Percentiles rank a stretch among this genome's conserved stretches.
These are phyloP conservation scores for Gilbertella persicaria DNA, from an alignment of 371 early-diverging fungal genomes.

Conservation along the genomic window DNA sequence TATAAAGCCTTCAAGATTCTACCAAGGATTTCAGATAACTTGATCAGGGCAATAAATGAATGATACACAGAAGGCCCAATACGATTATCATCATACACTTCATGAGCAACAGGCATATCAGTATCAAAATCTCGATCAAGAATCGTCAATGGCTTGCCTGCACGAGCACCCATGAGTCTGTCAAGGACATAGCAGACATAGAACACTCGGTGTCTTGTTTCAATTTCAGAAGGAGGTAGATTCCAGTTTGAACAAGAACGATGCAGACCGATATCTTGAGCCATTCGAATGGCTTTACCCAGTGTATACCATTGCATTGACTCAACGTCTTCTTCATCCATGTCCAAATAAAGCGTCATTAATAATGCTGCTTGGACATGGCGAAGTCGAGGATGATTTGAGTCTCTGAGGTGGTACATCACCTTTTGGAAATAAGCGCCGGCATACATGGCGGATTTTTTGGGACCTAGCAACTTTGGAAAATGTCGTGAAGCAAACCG, in stretches of 20 bases:
- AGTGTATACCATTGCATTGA: slow-evolving; percentile 58
- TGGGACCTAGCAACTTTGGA: slow-evolving; percentile 12
- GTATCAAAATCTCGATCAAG: slow-evolving; percentile 55
- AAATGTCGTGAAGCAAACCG: slow-evolving; percentile 39
- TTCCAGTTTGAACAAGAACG: slow-evolving; percentile 58
- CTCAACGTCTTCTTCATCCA: slow-evolving; percentile 47
- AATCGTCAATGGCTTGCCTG: slow-evolving; percentile 53
- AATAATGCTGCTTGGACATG: slow-evolving; percentile 48
- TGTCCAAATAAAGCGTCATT: slow-evolving; percentile 46
- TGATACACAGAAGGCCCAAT: slow-evolving; percentile 29
- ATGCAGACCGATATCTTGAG: slow-evolving; percentile 71
- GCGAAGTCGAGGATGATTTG: slow-evolving; percentile 33
- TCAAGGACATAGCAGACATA: slow-evolving; percentile 65
- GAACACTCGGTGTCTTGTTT: slow-evolving; percentile 65
- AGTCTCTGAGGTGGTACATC: slow-evolving; percentile 36
- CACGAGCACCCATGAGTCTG: slow-evolving; percentile 53
- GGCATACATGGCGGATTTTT: slow-evolving; percentile 35
- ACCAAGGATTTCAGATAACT: slow-evolving; percentile 48
- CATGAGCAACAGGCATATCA: slow-evolving; percentile 36
- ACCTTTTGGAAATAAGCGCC: slow-evolving; percentile 39
- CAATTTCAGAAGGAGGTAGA: slow-evolving; percentile 53
- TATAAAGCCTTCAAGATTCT: slow-evolving; percentile 45
- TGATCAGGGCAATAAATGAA: slow-evolving; percentile 35
- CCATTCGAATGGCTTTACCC: slow-evolving; percentile 68
- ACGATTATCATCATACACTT: slow-evolving; percentile 28